These are phyloP conservation scores for Skeletonema tropicum DNA, from an alignment of 108 stramenopile genomes.

Conservation along the genomic window DNA sequence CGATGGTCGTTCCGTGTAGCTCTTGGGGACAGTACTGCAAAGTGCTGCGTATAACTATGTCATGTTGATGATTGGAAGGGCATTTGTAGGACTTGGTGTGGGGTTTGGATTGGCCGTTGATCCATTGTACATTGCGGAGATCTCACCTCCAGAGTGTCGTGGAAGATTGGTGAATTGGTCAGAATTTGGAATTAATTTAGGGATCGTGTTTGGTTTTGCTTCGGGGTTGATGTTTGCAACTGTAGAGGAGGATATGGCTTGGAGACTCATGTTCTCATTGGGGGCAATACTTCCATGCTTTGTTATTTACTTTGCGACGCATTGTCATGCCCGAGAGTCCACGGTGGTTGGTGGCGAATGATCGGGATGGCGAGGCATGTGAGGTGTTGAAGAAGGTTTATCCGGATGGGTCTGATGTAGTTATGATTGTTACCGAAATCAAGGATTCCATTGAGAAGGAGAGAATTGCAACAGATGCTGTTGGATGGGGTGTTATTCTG, in stretches of 20 bases:
- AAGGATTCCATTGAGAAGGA: slow-evolving; percentile 71
- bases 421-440: slow-evolving; percentile 67
- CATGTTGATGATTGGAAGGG: slow-evolving; percentile 74
- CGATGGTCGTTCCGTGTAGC: slow-evolving; percentile 70
- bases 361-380: slow-evolving; percentile 58
- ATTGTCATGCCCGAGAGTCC: slow-evolving; percentile 93
- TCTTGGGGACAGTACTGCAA: slow-evolving; percentile 58
- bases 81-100: slow-evolving; percentile 85
- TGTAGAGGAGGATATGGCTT: slow-evolving; percentile 56
- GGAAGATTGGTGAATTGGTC: too few species aligned
- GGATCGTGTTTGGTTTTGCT: slow-evolving; percentile 57
- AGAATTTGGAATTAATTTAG: slow-evolving; percentile 16
- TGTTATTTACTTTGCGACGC: slow-evolving; percentile 60
- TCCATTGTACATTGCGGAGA: slow-evolving; percentile 89
- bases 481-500: slow-evolving; percentile 78
- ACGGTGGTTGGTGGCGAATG: slow-evolving; percentile 83
- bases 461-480: slow-evolving; percentile 59
- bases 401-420: slow-evolving; percentile 61
- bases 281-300: slow-evolving; percentile 72
- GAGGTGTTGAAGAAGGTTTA: slow-evolving; percentile 66
- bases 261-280: slow-evolving; percentile 75
- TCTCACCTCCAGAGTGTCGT: too few species aligned
- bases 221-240: slow-evolving; percentile 59
- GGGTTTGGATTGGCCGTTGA: slow-evolving; percentile 86
- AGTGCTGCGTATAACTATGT: slow-evolving; percentile 48